These are phyloP conservation scores for Colletotrichum gloeosporioides DNA, from an alignment of 2,329 filamentous ascomycete species.

Conservation along the genomic window DNA sequence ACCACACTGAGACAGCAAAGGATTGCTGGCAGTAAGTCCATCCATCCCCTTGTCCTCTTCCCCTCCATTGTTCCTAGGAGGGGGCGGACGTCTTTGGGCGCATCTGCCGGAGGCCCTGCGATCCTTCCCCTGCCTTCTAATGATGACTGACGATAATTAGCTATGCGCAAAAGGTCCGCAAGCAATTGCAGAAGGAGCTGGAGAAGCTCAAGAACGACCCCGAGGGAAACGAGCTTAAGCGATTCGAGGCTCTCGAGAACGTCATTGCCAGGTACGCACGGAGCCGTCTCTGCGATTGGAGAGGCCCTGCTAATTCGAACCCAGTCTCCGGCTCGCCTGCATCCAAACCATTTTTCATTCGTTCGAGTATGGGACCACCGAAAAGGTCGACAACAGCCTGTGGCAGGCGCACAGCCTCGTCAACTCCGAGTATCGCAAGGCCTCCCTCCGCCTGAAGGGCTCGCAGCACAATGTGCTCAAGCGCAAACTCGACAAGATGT, in stretches of 20 bases:
- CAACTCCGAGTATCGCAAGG: constrained; percentile 78
- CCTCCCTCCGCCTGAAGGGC: constrained; percentile 61
- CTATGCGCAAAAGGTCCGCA: constrained; percentile 48
- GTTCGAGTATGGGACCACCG: constrained; percentile 66
- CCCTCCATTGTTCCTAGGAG: background rate
- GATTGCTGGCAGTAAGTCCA: constrained; percentile 44
- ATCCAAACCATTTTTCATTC: constrained; percentile 77
- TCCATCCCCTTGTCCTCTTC: background rate
- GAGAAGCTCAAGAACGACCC: constrained; percentile 44
- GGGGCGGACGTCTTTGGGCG: background rate
- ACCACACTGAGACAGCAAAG: constrained; percentile 32
- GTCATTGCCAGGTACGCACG: constrained; percentile 45
- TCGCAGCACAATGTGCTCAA: constrained; percentile 64
- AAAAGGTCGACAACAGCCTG: constrained; percentile 72
- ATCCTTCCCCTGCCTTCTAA: background rate
- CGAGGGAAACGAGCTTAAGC: constrained; percentile 41
- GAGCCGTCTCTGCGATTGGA: background rate
- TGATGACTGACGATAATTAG: constrained; percentile 32
- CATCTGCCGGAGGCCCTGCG: background rate
- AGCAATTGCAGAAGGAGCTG: constrained; percentile 46
- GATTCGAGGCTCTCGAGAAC: constrained; percentile 49
- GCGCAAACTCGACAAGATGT: constrained; percentile 82
- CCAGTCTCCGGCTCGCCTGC: constrained; percentile 73
- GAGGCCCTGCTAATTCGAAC: constrained; percentile 10
- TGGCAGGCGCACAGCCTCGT: constrained; percentile 83